Evolutionary conservation across 257 asterid genomes (phyloP).

Genomic region (Plantago elongata): DNA sequence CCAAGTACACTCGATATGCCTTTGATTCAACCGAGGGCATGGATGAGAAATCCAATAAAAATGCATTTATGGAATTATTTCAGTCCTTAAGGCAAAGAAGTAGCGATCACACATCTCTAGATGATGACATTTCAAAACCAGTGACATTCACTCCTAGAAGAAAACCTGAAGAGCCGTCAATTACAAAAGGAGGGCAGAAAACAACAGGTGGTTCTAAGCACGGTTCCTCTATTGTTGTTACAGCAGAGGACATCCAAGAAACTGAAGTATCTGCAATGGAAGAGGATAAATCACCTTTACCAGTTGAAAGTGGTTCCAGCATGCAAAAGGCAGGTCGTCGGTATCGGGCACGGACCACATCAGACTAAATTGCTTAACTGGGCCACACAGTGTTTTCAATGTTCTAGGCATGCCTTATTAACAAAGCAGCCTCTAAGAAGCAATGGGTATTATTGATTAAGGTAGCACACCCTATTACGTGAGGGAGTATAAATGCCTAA

Average conservation of each 20-base stretch:
- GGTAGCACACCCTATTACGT: too few species aligned
- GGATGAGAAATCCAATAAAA: constrained; percentile 62
- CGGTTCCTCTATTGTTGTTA: constrained; percentile 35
- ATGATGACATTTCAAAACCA: constrained; percentile 41
- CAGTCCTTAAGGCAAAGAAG: constrained; percentile 36
- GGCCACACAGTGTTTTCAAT: too few species aligned
- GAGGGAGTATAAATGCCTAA: too few species aligned
- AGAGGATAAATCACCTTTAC: constrained; percentile 40
- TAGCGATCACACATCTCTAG: constrained; percentile 16
- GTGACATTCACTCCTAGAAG: constrained; percentile 52
- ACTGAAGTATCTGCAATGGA: constrained; percentile 57
- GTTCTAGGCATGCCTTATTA: too few species aligned
- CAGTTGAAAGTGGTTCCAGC: constrained; percentile 21
- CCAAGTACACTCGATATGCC: constrained; percentile 64
- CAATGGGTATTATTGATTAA: too few species aligned
- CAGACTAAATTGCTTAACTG: not conserved
- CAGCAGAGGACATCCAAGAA: constrained; percentile 36
- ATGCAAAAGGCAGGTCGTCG: constrained; percentile 45
- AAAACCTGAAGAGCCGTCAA: constrained; percentile 25
- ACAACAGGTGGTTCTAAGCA: constrained; percentile 24
- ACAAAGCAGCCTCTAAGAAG: too few species aligned
- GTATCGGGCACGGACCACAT: constrained; percentile 41
- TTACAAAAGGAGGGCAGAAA: constrained; percentile 19
- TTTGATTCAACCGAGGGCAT: constrained; percentile 48
- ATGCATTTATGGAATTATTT: constrained; percentile 60